Conservation (phyloP, 2,329 filamentous ascomycete genomes). For the Hymenoscyphus repandus region DNA sequence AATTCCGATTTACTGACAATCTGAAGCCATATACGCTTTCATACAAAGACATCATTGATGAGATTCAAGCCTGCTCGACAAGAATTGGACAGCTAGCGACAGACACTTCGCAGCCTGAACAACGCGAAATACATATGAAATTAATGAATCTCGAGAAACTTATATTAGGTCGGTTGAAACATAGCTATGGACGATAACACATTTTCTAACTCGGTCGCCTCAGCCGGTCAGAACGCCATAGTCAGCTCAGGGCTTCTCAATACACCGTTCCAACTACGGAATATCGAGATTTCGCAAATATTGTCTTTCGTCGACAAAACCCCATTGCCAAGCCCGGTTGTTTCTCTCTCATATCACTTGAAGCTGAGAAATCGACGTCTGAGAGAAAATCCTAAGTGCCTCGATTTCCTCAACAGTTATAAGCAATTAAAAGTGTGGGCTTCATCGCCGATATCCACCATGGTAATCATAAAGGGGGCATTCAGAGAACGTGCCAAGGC, state of each 20-base stretch:
- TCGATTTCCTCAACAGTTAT: not conserved
- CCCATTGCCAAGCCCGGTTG: constrained; percentile 1
- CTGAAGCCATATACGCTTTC: constrained; percentile 18
- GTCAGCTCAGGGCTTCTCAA: not conserved
- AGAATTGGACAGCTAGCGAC: not conserved
- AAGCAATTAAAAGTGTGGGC: constrained; percentile 8
- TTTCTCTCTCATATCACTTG: not conserved
- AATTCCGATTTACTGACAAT: constrained; percentile 13
- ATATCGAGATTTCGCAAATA: constrained; percentile 11
- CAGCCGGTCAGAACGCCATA: not conserved
- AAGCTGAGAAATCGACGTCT: constrained; percentile 3
- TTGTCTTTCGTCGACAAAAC: constrained; percentile 4
- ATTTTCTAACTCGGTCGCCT: not conserved
- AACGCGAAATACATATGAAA: not conserved
- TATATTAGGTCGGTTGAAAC: not conserved
- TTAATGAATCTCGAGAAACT: not conserved
- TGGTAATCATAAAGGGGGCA: constrained; percentile 7
- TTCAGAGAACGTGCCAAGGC: constrained; percentile 1
- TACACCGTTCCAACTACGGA: not conserved
- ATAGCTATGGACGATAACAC: not conserved
- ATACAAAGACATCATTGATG: constrained; percentile 17
- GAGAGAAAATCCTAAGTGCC: not conserved
- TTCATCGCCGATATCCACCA: not conserved
- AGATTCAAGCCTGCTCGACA: not conserved
- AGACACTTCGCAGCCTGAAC: not conserved